Evolutionary conservation across 1,139 yeast species (phyloP).

Genomic region (Debaryomyces nepalensis): DNA sequence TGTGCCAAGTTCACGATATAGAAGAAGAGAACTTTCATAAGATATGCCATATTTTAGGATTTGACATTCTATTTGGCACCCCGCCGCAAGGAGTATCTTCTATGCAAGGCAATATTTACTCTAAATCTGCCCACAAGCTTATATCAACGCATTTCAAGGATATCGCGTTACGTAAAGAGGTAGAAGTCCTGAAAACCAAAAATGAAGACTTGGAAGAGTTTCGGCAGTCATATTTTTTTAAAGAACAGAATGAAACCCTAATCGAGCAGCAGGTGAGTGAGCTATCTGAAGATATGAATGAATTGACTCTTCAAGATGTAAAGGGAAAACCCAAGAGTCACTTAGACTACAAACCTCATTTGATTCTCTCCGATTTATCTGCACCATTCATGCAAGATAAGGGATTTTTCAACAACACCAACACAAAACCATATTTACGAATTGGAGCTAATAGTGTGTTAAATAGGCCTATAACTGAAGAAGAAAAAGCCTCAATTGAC

Average conservation of each 20-base stretch:
- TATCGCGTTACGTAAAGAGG: slow-evolving; percentile 28
- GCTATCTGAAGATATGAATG: slow-evolving; percentile 9
- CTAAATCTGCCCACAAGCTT: slow-evolving; percentile 64
- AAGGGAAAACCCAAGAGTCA: too few relatives aligned
- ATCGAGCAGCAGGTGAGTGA: slow-evolving; percentile 26
- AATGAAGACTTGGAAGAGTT: slow-evolving; percentile 13
- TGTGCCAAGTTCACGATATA: slow-evolving; percentile 34
- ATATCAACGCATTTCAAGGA: slow-evolving; percentile 61
- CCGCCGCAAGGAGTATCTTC: slow-evolving; percentile 84
- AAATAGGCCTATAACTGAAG: slow-evolving; percentile 30
- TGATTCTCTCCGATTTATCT: slow-evolving; percentile 87
- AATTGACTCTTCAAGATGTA: background rate
- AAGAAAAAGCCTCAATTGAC: slow-evolving; percentile 50
- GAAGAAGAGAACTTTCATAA: slow-evolving; percentile 55
- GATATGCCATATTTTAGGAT: slow-evolving; percentile 76
- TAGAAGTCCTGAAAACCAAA: background rate
- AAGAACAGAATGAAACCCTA: slow-evolving; percentile 31
- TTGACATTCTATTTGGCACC: slow-evolving; percentile 75
- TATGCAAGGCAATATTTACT: slow-evolving; percentile 84
- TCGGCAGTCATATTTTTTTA: slow-evolving; percentile 30
- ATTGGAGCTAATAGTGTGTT: slow-evolving; percentile 31
- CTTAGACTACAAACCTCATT: slow-evolving; percentile 45
- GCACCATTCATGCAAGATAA: slow-evolving; percentile 69
- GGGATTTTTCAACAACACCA: slow-evolving; percentile 73
- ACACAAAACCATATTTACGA: slow-evolving; percentile 68